Evolutionary conservation across 2,329 filamentous ascomycete species (phyloP), one percentile per base, ranked within the genome.

Genomic region (Colletotrichum scovillei): DNA sequence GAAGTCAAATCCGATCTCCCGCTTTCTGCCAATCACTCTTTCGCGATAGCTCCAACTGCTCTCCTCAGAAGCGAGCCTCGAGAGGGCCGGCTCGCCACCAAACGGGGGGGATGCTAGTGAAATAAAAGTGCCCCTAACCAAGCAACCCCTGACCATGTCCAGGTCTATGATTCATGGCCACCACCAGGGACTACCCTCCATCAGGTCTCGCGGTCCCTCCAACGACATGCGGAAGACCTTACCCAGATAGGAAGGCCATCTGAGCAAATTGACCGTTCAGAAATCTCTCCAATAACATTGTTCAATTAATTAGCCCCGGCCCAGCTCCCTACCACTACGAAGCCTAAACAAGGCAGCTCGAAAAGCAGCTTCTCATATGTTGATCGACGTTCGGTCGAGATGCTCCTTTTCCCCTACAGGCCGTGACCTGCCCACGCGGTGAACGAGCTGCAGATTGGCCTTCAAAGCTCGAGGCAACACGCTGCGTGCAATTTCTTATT

Each of bases 321-420:
- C n/a, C 26, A n/a, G 19, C 30, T 22, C 42, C 30, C 57, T 24
- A 24, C 24, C 24, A 62, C 57, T 53, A 57, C 28, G 62, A 62
- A 72, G 68, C 72, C 68, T 74, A 63, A 63, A 67, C 49, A n/a
- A 67, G 62, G 72, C 62, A 72, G 72, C 71, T 72, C 68, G 30
- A 38, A 63, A 69, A 32, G 49, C 57, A 32, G 49, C 52, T 22
- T 62, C 49, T 30, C 32, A 28, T 59, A 74, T 58, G 57, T 35
- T 30, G 72, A 72, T 72, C 63, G 42, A 22, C 42, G 42, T 49
- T 49, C 42, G 42, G 32, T 28, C 67, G 22, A 32, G 49, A 9
- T 30, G 38, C 56, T 52, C 28, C n/a, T 56, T 62, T 52, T 59
- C 46, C 38, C 8, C 19, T 49, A 22, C 42, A 32, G 9, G 30